A percentile compares a stretch with the other conserved stretches of the same genome.
phyloP scores from a whole-genome alignment of 805 yeast genomes.

The Starmerella scarabaei region DNA sequence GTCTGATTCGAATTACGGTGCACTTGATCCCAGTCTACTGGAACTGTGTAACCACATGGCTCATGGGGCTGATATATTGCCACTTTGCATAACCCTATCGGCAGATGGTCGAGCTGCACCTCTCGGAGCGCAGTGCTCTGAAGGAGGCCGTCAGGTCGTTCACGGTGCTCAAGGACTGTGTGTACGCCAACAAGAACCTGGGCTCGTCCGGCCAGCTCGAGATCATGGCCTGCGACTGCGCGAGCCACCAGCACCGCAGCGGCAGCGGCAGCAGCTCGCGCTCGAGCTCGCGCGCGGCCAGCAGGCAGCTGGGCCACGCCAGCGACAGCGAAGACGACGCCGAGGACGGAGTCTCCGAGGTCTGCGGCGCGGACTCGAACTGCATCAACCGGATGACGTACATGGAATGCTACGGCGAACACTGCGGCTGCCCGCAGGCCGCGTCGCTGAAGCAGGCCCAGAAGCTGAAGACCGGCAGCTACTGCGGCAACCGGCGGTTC shows the following conservation, averaged over 20 bases:
- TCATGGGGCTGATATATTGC: no score
- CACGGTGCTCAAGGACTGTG: constrained; percentile 42
- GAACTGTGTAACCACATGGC: no score
- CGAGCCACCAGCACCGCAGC: constrained; percentile 30
- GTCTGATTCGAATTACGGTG: no score
- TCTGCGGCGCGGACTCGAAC: constrained; percentile 76
- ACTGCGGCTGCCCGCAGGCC: constrained; percentile 53
- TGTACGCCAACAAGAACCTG: constrained; percentile 46
- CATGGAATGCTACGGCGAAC: constrained; percentile 71
- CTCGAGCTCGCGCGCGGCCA: neutral
- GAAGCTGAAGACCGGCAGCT: neutral
- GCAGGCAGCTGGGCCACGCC: neutral
- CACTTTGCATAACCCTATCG: no score
- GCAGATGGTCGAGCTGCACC: constrained; percentile 18
- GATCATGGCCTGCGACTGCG: constrained; percentile 84
- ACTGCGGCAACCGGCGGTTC: constrained; percentile 77
- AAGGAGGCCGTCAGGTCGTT: constrained; percentile 55
- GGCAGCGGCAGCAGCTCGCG: neutral
- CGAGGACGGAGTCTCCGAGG: constrained; percentile 30
- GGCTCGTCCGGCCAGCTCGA: constrained; percentile 70
- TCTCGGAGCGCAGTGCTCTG: constrained; percentile 18
- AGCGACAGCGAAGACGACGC: constrained; percentile 24
- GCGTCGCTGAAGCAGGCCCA: constrained; percentile 19
- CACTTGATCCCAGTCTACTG: no score
- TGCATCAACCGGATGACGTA: constrained; percentile 88